Conservation (phyloP, 805 yeast species). For the Kuraishia floccosa region DNA sequence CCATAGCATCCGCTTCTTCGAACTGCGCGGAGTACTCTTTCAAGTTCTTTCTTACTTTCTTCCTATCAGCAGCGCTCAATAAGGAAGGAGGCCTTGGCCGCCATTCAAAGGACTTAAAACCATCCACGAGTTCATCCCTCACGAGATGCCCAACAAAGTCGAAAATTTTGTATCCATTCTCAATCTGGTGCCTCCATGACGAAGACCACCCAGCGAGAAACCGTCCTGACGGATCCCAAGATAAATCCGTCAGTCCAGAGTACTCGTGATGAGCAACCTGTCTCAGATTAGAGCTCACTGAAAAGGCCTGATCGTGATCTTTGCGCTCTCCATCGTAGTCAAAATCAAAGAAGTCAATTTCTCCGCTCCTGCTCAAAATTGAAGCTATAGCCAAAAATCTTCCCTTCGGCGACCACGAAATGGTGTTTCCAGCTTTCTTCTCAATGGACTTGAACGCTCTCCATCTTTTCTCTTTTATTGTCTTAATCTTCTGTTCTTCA, state of each 20-base stretch:
- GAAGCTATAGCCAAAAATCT: constrained; percentile 58
- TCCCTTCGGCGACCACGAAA: constrained; percentile 89
- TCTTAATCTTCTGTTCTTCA: constrained; percentile 48
- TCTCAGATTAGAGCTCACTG: constrained; percentile 45
- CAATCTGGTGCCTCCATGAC: constrained; percentile 70
- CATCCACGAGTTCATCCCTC: constrained; percentile 69
- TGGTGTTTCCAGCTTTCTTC: constrained; percentile 57
- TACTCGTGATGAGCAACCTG: constrained; percentile 53
- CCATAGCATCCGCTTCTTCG: constrained; percentile 93
- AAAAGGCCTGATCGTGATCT: constrained; percentile 27
- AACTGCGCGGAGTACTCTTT: constrained; percentile 85
- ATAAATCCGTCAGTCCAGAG: constrained; percentile 69
- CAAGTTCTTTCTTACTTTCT: constrained; percentile 84
- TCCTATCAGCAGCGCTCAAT: constrained; percentile 67
- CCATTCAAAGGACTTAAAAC: constrained; percentile 87
- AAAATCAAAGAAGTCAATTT: constrained; percentile 76
- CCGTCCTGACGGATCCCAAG: constrained; percentile 97
- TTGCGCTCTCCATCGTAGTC: constrained; percentile 62
- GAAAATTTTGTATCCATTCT: constrained; percentile 83
- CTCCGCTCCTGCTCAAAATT: constrained; percentile 32
- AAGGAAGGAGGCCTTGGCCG: constrained; percentile 90
- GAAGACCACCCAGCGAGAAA: constrained; percentile 84
- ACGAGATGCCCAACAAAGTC: constrained; percentile 73
- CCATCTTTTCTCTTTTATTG: constrained; percentile 23
- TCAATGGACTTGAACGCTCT: constrained; percentile 44